Evolutionary conservation across 116 monocot genomes (phyloP).

Genomic region (Zostera marina): DNA sequence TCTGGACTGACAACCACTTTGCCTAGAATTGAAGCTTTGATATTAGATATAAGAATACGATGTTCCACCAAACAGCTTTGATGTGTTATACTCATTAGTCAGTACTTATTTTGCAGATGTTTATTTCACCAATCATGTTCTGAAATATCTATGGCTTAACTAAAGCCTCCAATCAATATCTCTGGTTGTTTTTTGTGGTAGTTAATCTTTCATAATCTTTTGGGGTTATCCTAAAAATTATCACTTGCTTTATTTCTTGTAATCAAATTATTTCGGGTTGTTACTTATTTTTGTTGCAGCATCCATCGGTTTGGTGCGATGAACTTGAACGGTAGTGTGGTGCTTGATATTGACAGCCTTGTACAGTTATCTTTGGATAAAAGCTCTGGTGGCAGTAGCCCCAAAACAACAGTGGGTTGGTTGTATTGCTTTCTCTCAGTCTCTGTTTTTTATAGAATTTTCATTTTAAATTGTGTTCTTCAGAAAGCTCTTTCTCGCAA

Average conservation of each 20-base stretch:
- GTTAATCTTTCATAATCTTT: neutral
- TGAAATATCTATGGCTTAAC: too few species aligned
- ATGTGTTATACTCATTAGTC: too few species aligned
- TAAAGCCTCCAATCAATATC: too few species aligned
- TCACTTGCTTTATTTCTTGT: neutral
- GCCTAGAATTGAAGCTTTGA: neutral
- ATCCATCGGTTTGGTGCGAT: slow-evolving; percentile 10
- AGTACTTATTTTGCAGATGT: neutral
- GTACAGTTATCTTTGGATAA: slow-evolving; percentile 31
- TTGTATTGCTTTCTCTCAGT: neutral
- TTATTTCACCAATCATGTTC: too few species aligned
- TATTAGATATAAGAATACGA: neutral
- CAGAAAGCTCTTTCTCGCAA: slow-evolving; percentile 81
- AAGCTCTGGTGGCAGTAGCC: slow-evolving; percentile 60
- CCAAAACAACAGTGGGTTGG: slow-evolving; percentile 38
- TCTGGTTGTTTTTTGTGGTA: slow-evolving; percentile 1
- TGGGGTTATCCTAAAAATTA: neutral
- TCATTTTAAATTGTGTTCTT: slow-evolving; percentile 1
- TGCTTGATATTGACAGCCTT: slow-evolving; percentile 58
- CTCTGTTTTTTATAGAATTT: neutral
- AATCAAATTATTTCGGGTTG: neutral
- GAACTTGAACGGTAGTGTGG: slow-evolving; percentile 32
- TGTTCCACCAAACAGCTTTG: slow-evolving; percentile 4
- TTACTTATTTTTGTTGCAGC: neutral
- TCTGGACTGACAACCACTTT: neutral